phyloP scores from a whole-genome alignment of 1,284 basidiomycete genomes.

The Inonotus obliquus region DNA sequence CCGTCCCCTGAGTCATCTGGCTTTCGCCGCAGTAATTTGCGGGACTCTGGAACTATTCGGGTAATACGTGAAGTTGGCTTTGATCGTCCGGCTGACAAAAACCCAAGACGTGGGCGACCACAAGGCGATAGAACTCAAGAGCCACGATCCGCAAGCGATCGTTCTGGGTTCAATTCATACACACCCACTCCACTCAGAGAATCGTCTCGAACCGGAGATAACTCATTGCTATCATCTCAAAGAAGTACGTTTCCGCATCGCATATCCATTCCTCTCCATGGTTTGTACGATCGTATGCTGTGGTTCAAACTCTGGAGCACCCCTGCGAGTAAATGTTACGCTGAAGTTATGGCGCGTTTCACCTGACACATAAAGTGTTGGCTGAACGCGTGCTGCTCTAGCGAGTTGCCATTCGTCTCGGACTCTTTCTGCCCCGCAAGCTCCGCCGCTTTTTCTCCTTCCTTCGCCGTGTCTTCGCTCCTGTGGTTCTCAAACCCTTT shows the following conservation, averaged over 20 bases:
- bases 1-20: not conserved
- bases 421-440: not conserved
- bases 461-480: conserved; percentile 5
- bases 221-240: conserved; percentile 5
- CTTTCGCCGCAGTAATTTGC: not conserved
- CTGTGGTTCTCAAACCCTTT: conserved; percentile 14
- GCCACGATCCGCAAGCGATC: not conserved
- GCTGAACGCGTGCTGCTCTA: not conserved
- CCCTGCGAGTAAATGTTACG: not conserved
- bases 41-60: not conserved
- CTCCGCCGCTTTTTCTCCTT: conserved; percentile 5
- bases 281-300: conserved; percentile 1
- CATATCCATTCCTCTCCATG: conserved; percentile 11
- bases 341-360: not conserved
- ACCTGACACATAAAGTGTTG: not conserved
- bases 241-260: conserved; percentile 19
- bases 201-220: not conserved
- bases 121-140: conserved; percentile 2
- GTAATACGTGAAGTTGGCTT: not conserved
- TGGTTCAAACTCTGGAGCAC: not conserved
- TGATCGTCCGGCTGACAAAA: not conserved
- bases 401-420: not conserved
- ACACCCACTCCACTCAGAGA: not conserved
- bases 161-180: not conserved
- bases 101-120: conserved; percentile 2